Base-by-base conservation (phyloP, 495 filamentous ascomycete species). In the Penicillium silybi region DNA sequence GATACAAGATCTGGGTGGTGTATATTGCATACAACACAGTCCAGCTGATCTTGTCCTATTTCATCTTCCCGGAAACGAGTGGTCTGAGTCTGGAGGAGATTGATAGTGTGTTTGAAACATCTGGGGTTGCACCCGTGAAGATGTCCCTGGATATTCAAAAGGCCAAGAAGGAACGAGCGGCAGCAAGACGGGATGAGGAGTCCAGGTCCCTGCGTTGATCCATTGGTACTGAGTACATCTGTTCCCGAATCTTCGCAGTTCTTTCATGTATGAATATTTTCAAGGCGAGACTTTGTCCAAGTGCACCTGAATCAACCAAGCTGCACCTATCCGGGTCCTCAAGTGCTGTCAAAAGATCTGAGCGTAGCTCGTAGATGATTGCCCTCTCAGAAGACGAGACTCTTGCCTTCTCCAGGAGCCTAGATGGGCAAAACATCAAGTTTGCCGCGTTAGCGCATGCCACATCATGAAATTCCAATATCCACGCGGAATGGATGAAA, bases 1-100 rank as follows among this genome's bases (percentile, higher is more conserved):
- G 69, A 3, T 76, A 75, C 42, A 76, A 73, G 60, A 71, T 77
- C 38, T 74, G 69, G 67, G 65, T 70, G 18, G 69, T 74, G 4
- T 75, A 71, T 37, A 70, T 76, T 25, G 68, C 53, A 6, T 76
- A 74, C 57, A 76, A 75, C 53, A 50, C 58, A 10, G 41, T 73
- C 32, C 74, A 75, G 51, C 60, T 77, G 10, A 49, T 67, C 1
- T 41, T 71, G 16, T 65, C 71, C 4, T 75, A 72, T 38, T 69
- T 72, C 42, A 53, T 72, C 43, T 75, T 77, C 56, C 71, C 70
- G 0, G 74, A 74, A 50, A 75, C 71, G 6, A 48, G 50, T 29
- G 63, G 58, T 3, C 48, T 74, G 17, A 63, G 64, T 38, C 54
- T 75, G 35, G 72, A 77, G 48, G 68, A 75, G 49, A 77, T 75